A percentile compares a stretch with the other conserved stretches of the same genome.
Conservation (phyloP, 2,329 filamentous ascomycete species). For the Scedosporium boydii region DNA sequence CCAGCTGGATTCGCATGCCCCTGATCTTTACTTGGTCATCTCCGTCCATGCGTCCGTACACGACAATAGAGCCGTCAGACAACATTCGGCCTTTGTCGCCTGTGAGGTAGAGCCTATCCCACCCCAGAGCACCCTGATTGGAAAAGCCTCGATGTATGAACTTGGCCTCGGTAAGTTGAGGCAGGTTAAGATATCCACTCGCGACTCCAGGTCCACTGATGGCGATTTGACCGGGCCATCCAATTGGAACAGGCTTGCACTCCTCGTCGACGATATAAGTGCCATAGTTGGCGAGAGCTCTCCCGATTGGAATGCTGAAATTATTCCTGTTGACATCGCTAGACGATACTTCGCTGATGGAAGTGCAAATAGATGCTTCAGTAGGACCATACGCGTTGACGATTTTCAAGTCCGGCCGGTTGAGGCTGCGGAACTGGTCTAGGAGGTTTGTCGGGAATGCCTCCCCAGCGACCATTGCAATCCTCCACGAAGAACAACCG, state of each 20-base stretch:
- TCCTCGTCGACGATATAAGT: background rate
- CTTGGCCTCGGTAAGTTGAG: background rate
- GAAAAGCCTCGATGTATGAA: background rate
- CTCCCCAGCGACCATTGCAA: background rate
- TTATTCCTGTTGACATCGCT: background rate
- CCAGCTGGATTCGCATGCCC: constrained; percentile 34
- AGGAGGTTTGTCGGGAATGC: background rate
- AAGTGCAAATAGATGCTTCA: too few relatives aligned
- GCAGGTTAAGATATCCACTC: background rate
- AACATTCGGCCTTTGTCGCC: constrained; percentile 28
- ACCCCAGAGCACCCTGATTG: background rate
- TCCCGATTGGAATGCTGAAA: background rate
- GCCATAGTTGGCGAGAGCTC: background rate
- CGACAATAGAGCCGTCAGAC: constrained; percentile 21
- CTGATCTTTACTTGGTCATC: constrained; percentile 36
- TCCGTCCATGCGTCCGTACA: constrained; percentile 27
- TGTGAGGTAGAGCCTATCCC: constrained; percentile 23
- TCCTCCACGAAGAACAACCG: background rate
- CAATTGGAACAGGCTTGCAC: background rate
- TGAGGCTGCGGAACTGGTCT: background rate
- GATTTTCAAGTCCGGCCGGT: background rate
- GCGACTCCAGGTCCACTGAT: background rate
- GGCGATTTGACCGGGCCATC: background rate
- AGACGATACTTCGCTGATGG: too few relatives aligned
- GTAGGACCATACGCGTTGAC: background rate